Evolutionary conservation across 805 yeast genomes (phyloP), one percentile per base, ranked within the genome.

Genomic region (Candida germanica): DNA sequence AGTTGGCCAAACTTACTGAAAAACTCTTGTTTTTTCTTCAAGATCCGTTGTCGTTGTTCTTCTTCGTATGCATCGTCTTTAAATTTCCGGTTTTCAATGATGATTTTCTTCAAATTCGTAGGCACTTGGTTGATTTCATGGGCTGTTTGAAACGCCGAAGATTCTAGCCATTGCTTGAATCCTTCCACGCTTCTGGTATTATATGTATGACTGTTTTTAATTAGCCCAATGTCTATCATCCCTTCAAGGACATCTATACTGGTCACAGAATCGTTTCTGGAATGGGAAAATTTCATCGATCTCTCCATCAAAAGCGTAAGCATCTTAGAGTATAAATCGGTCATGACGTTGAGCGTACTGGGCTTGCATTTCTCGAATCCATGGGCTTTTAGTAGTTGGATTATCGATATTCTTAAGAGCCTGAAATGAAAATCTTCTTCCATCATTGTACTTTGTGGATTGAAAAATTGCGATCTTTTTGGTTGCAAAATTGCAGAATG

Each of bases 291-390:
- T 35, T 64, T 64, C 21, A 58, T 50, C 0, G 87, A 64, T 33
- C 77, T 77, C 9, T 59, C 46, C 1, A 79, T 58, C 14, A 91
- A 51, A 12, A 79, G 59, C 32, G 65, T 64, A 29, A 91, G 58
- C 53, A 80, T 82, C 39, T 83, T 72, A 12, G 84, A 62, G 53
- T 83, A 79, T 1, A 91, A 51, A 50, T 88, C 96, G 0, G 95
- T 80, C n/a, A 88, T 47, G 2, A 80, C 71, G 51, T 87, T 89
- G 7, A 91, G 66, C 1, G 83, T 75, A 6, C 77, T 67, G 6
- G 91, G 85, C 34, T 79, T 70, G 44, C 89, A 79, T 48, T 79
- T 73, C 43, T 87, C 96, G 50, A 88, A 87, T 0, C 98, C 98
- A 20, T 80, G 75, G 0, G 93, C 79, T 43, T 87, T 79, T 35